phyloP scores from a whole-genome alignment of 1,284 basidiomycete species.

The Leccinum griseonigrum region DNA sequence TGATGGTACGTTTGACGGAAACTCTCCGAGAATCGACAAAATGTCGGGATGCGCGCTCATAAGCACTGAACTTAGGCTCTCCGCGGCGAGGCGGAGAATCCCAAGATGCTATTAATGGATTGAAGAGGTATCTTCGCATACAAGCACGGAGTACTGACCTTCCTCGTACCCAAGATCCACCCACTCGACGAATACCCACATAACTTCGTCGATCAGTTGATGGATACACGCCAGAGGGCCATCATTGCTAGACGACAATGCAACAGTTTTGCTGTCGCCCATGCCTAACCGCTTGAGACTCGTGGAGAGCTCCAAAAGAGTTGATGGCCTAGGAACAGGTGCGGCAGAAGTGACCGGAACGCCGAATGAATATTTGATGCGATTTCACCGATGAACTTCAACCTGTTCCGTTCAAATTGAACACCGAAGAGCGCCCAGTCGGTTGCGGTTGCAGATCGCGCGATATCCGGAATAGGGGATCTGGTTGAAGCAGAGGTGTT shows the following conservation, averaged over 20 bases:
- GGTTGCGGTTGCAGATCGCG: conserved; percentile 9
- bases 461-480: conserved; percentile 13
- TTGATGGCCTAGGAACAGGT: conserved; percentile 74
- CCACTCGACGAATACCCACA: conserved; percentile 90
- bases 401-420: conserved; percentile 14
- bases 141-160: conserved; percentile 45
- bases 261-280: conserved; percentile 18
- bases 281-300: conserved; percentile 33
- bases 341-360: conserved; percentile 66
- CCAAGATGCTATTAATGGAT: conserved; percentile 65
- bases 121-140: neutral
- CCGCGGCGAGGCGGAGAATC: conserved; percentile 76
- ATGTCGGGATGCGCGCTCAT: conserved; percentile 59
- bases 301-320: conserved; percentile 78
- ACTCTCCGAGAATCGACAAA: conserved; percentile 70
- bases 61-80: conserved; percentile 61
- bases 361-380: conserved; percentile 96
- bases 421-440: conserved; percentile 1
- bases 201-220: conserved; percentile 47
- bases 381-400: conserved; percentile 53
- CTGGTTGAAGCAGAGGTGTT: conserved; percentile 27
- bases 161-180: conserved; percentile 87
- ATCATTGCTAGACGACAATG: no score
- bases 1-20: conserved; percentile 46
- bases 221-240: no score